Base-by-base conservation (phyloP, 345 rosid species). In the Kernera saxatilis region DNA sequence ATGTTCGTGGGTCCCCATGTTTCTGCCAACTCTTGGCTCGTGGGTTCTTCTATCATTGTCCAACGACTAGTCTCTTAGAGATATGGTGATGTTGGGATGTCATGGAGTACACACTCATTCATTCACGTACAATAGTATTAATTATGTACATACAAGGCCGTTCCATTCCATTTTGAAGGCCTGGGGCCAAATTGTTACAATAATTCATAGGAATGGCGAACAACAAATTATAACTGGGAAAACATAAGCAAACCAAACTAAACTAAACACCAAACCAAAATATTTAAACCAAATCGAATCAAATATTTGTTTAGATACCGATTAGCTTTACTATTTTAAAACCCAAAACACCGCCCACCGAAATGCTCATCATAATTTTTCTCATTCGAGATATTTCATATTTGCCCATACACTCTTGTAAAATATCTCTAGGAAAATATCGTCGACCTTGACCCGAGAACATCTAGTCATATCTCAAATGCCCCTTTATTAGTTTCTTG, bases 401-500 rank as follows among this genome's bases (percentile, higher is more conserved):
- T 26, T 6, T 45, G n/a, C 48, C 46, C 22, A 26, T 8, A 21
- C 52, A 3, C 45, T 50, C 19, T 29, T 22, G 50, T 5, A 32
- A 71, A 49, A 60, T 59, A 70, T 59, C 22, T 35, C 3, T 26
- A 12, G 0, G 9, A 15, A 12, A 58, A 46, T 58, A 60, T 60
- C 66, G 35, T 8, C 22, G 43, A 41, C 22, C 22, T 3, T 26
- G 61, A 67, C 23, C 33, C 36, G 36, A 29, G 21, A 57, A 53
- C 64, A 58, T 35, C 39, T 25, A 45, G 35, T 56, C 67, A 46
- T 29, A 36, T 59, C 51, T 70, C 51, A 39, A 29, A 60, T 25
- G 27, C n/a, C 19, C n/a, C 2, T 39, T 19, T 36, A 58, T 8
- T 69, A 69, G 66, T 69, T 69, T 39, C 62, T 29, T 61, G 35